Base-by-base conservation (phyloP, 139 green algal species). In the Chloropicon primus region DNA sequence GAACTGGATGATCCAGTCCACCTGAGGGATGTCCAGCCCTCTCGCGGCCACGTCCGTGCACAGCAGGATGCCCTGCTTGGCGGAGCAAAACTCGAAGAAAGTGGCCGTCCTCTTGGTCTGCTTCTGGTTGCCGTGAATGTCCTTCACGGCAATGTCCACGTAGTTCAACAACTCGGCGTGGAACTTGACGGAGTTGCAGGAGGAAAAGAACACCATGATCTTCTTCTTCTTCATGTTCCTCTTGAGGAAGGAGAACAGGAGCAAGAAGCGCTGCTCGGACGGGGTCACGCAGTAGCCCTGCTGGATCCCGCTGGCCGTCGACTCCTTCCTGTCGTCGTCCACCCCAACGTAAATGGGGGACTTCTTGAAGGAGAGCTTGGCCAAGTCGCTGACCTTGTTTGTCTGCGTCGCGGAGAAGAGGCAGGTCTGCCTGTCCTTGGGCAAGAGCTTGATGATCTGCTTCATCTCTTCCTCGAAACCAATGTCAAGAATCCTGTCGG, bases 101-200 rank as follows among this genome's bases (percentile, higher is more conserved):
- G 95, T 97, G 74, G 90, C 85, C 0, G 94, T 98, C 72, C 95
- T 91, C 82, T 96, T 96, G 80, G 92, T 87, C 88, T 99, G 95
- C 91, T 98, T 98, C 85, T 97, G 91, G 89, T 98, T 98, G 80
- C 94, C 94, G 81, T 99, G 95, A 80, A 99, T 98, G 85, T 97
- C 93, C 76, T 74, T 74, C 0, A 94, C 90, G 2, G 91, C 89
- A 54, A 99, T 91, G 86, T 99, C 95, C 73, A 99, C 94, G 85
- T 97, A 99, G 85, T 99, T 99, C 54, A 99, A 88, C 74, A 99
- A 88, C 86, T 99, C 96, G 1, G 82, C 81, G 88, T 98, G 91
- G 83, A 93, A 98, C 89, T 99, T 98, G 73, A 98, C 94, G 0
- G 74, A 80, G 74, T 91, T 92, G 82, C 94, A 98, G 23, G 82